Conservation (phyloP, 371 early-diverging fungal genomes). For the Mortierella sp. region DNA sequence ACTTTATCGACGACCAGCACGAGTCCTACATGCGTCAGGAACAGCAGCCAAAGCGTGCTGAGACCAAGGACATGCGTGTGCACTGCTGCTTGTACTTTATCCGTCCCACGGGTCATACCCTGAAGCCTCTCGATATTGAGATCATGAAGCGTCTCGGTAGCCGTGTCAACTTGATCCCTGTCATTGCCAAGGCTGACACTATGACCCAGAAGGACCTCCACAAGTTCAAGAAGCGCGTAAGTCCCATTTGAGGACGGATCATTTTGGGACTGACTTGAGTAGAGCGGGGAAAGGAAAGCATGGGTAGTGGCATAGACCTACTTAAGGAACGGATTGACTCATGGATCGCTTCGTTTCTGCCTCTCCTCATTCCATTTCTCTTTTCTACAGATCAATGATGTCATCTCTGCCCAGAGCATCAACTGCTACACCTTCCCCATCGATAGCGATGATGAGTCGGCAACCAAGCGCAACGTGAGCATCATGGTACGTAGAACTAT, state of each 20-base stretch:
- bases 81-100: slow-evolving; percentile 87
- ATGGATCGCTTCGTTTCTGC: too few relatives aligned
- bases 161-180: slow-evolving; percentile 87
- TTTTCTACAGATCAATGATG: slow-evolving; percentile 69
- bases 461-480: slow-evolving; percentile 76
- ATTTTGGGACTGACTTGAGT: too few relatives aligned
- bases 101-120: slow-evolving; percentile 80
- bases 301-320: too few relatives aligned
- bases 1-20: slow-evolving; percentile 94
- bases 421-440: slow-evolving; percentile 79
- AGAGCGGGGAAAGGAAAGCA: too few relatives aligned
- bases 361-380: slow-evolving; percentile 9
- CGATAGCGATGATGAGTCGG: slow-evolving; percentile 85
- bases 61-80: slow-evolving; percentile 86
- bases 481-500: slow-evolving; percentile 64
- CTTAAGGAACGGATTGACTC: too few relatives aligned
- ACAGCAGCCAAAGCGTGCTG: slow-evolving; percentile 72
- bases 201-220: slow-evolving; percentile 79
- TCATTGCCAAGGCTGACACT: slow-evolving; percentile 92
- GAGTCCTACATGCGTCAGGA: slow-evolving; percentile 87
- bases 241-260: slow-evolving; percentile 40
- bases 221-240: slow-evolving; percentile 79
- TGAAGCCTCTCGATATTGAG: slow-evolving; percentile 82
- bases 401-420: slow-evolving; percentile 76
- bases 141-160: slow-evolving; percentile 83